Evolutionary conservation across 2,329 filamentous ascomycete genomes (phyloP), one percentile per base, ranked within the genome.

Genomic region (Colletotrichum salicis): DNA sequence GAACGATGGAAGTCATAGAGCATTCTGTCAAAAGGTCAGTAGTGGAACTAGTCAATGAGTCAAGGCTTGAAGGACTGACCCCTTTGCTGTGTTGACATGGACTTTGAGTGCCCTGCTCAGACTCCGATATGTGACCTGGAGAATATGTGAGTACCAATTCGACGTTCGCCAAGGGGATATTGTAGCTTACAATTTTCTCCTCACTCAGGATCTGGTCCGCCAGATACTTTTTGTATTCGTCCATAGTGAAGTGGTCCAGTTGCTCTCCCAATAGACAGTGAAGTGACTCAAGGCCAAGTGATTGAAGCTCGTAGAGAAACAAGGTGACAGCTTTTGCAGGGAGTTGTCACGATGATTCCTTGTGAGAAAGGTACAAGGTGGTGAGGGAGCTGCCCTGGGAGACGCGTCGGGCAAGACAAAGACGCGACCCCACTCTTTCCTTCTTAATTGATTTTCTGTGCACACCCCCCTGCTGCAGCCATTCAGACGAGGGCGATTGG

Each of bases 21-120:
- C 89, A 96, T 97, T 80, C 92, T 97, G 64, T 22, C n/a, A 45
- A 66, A 6, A 95, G 78, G 95, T 64, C 12, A 71, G 64, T n/a
- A 56, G n/a, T 15, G 55, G 24, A 29, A 48, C 1, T 41, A 2
- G 24, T 63, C 78, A 12, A 74, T 7, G 1, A 15, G 29, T 24
- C 48, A 13, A 41, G 8, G 15, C 27, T 29, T 10, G 2, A 24
- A 5, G 1, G 45, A 81, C 89, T 75, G 84, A 97, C 95, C 95
- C 91, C 82, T 99, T 99, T 13, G 96, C 96, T 55, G 89, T 86
- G 79, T 97, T 96, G 80, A 93, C 92, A 80, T 98, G 93, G 56
- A 97, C 88, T 77, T 94, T 93, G 65, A 98, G 83, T 51, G 92
- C 92, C 77, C 96, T 90, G 82, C 95, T 96, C 73, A 99, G 84